Base-by-base conservation (phyloP, 2,329 filamentous ascomycete species). In the Exophiala sp. region DNA sequence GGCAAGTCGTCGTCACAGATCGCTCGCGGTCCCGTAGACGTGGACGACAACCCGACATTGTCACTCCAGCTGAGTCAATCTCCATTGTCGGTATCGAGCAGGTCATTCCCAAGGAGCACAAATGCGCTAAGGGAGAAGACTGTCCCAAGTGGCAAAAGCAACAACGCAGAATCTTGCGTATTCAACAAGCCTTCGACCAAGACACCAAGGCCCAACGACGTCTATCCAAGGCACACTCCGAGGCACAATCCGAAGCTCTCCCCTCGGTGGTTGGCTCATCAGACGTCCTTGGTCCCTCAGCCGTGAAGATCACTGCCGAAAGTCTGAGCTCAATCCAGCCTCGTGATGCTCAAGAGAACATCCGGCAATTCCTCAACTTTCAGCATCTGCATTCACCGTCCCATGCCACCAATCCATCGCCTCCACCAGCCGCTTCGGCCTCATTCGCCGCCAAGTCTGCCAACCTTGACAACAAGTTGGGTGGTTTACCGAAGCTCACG, bases 41-140 rank as follows among this genome's bases (percentile, higher is more conserved):
- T 47, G 61, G 64, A 34, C 63, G 63, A 35, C 55, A 58, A n/a
- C 50, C 44, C 20, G 53, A 62, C 14, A 57, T 64, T 48, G 86
- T 94, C 67, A 86, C 86, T 1, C 89, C 89, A 2, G 81, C 85
- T 54, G 89, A 95, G 69, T 92, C 89, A 1, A 86, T 94, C 3
- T 95, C 90, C 0, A 95, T 95, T 63, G 90, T 96, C 33, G 91
- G 88, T 24, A 95, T 95, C 59, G 91, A 96, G 72, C 89, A 95
- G 70, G 76, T 94, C 50, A 80, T 95, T 50, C 91, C 91, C 4
- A 91, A 89, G 72, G 83, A 86, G 12, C 91, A 96, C 71, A 80
- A 81, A 52, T 96, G 91, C 73, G 83, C 84, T 42, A 95, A 95
- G 70, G 91, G 91, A 42, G 88, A 94, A 70, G 85, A 87, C 63